phyloP scores from a whole-genome alignment of 192 early-diverging fungal genomes.

The Glomus cerebriforme region DNA sequence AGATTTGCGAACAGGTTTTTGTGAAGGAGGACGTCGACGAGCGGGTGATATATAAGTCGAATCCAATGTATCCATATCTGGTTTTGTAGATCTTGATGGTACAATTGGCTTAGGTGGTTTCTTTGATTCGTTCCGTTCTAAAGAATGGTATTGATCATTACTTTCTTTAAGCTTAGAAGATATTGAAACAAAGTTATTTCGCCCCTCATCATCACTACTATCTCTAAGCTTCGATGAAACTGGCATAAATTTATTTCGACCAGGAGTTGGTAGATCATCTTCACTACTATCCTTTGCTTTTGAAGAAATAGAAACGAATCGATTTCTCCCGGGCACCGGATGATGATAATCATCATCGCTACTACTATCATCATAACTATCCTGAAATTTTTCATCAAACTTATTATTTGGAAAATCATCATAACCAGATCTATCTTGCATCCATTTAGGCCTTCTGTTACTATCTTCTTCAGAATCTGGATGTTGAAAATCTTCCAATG shows the following conservation, averaged over 20 bases:
- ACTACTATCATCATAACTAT: constrained; percentile 24
- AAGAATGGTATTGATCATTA: neutral
- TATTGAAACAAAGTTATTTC: neutral
- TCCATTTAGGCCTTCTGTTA: constrained; percentile 39
- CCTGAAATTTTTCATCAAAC: constrained; percentile 9
- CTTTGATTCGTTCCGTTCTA: neutral
- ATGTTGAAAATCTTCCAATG: constrained; percentile 61
- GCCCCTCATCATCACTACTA: neutral
- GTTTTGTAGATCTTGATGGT: constrained; percentile 5
- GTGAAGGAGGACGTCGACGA: constrained; percentile 9
- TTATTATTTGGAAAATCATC: constrained; percentile 37
- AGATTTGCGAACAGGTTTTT: neutral
- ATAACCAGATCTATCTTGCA: constrained; percentile 35
- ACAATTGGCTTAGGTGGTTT: constrained; percentile 8
- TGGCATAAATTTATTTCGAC: neutral
- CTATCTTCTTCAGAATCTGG: constrained; percentile 40
- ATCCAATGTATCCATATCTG: neutral
- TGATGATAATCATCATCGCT: constrained; percentile 11
- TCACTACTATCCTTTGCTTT: neutral
- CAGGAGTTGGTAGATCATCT: neutral
- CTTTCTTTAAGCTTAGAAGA: neutral
- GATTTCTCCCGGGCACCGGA: neutral
- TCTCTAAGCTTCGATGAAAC: neutral
- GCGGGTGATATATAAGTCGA: constrained; percentile 38
- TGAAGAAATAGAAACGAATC: neutral